These are phyloP conservation scores for Candida sanyiensis DNA, from an alignment of 805 yeast species.

Conservation along the genomic window DNA sequence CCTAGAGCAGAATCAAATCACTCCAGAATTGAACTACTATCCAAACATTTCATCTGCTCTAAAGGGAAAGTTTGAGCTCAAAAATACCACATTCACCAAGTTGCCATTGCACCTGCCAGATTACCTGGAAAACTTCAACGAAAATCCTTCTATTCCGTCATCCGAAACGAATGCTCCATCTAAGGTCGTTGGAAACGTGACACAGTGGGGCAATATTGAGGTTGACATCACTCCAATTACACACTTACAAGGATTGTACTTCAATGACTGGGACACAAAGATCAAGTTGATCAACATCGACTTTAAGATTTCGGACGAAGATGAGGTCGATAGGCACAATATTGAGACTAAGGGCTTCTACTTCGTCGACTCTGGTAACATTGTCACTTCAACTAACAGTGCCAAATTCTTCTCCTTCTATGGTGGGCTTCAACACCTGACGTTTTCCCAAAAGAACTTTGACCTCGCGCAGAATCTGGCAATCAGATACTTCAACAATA, in stretches of 20 bases:
- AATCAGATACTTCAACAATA: conserved; percentile 37
- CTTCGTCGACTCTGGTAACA: conserved; percentile 59
- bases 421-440: conserved; percentile 51
- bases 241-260: conserved; percentile 18
- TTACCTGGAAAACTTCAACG: conserved; percentile 17
- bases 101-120: conserved; percentile 22
- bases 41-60: conserved; percentile 46
- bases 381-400: conserved; percentile 52
- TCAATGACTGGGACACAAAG: conserved; percentile 32
- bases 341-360: conserved; percentile 56
- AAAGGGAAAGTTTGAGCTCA: conserved; percentile 35
- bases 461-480: conserved; percentile 41
- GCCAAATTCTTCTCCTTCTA: conserved; percentile 60
- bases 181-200: conserved; percentile 27
- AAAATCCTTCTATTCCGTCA: conserved; percentile 12
- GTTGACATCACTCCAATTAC: conserved; percentile 19
- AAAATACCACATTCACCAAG: conserved; percentile 12
- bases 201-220: conserved; percentile 28
- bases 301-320: conserved; percentile 34
- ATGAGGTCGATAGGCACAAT: conserved; percentile 44
- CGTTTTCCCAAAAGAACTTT: conserved; percentile 39
- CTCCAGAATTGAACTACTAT: conserved; percentile 22
- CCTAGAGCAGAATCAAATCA: conserved; percentile 20
- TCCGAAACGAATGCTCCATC: conserved; percentile 3
- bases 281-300: conserved; percentile 34